These are phyloP conservation scores for Pyrrhoderma lamaoense DNA, from an alignment of 1,284 basidiomycete genomes.

Conservation along the genomic window DNA sequence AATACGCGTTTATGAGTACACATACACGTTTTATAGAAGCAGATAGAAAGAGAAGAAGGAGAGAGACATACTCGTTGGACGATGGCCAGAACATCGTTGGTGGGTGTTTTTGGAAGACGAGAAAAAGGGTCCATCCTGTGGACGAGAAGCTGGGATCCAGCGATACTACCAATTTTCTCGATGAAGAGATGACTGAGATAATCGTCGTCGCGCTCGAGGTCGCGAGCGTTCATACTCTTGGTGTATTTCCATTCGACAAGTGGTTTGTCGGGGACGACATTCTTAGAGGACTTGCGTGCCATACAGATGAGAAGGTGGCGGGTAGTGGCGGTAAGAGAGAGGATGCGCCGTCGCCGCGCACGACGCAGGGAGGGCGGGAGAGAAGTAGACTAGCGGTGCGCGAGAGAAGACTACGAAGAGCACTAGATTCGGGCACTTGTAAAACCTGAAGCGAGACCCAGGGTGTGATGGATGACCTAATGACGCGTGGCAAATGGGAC, in stretches of 20 bases:
- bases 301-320: not conserved
- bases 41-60: constrained; percentile 22
- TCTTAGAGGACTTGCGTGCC: not conserved
- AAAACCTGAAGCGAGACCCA: too few species aligned
- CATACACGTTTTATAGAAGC: constrained; percentile 18
- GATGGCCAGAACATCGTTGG: constrained; percentile 55
- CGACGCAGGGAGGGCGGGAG: not conserved
- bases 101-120: constrained; percentile 63
- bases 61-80: constrained; percentile 64
- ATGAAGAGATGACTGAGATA: constrained; percentile 79
- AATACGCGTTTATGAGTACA: constrained; percentile 12
- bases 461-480: too few species aligned
- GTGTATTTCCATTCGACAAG: constrained; percentile 59
- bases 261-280: not conserved
- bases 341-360: not conserved
- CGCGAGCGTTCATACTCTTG: constrained; percentile 80
- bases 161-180: constrained; percentile 75
- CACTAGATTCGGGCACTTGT: too few species aligned
- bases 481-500: too few species aligned
- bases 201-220: constrained; percentile 80
- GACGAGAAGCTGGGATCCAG: constrained; percentile 55
- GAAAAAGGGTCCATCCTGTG: constrained; percentile 79
- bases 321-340: not conserved
- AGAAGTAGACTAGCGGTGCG: not conserved
- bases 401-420: not conserved